Percentiles rank a stretch among this genome's conserved stretches.
These are phyloP conservation scores for Zygosaccharomyces rouxii DNA, from an alignment of 805 yeast genomes.

Conservation along the genomic window DNA sequence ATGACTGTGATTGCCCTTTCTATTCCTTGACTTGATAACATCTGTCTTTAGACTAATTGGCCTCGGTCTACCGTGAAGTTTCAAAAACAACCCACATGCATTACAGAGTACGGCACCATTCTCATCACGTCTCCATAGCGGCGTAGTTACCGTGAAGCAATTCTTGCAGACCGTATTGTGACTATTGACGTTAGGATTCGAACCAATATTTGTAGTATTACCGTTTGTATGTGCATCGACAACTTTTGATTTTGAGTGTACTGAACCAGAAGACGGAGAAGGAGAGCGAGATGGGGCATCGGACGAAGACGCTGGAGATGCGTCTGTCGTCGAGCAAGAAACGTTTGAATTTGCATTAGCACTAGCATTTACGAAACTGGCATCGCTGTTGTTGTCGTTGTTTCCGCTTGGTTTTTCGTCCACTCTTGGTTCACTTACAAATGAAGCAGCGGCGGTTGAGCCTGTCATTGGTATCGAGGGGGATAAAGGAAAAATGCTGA, in stretches of 20 bases:
- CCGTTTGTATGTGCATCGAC: not conserved
- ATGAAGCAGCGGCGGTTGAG: not conserved
- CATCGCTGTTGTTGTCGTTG: not conserved
- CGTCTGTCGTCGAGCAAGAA: conserved; percentile 1
- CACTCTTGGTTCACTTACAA: not conserved
- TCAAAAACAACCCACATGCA: conserved; percentile 87
- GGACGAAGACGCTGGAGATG: conserved; percentile 3
- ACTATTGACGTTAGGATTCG: not conserved
- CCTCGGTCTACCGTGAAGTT: conserved; percentile 87
- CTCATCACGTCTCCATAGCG: conserved; percentile 93
- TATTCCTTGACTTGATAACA: conserved; percentile 84
- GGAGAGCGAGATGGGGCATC: conserved; percentile 4
- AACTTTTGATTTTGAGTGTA: not conserved
- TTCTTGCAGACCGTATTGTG: conserved; percentile 69
- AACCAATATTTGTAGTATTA: not conserved
- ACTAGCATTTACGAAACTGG: not conserved
- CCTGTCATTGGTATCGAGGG: not conserved
- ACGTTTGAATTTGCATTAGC: not conserved
- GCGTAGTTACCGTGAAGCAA: conserved; percentile 90
- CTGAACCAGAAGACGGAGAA: not conserved
- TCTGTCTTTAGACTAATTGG: conserved; percentile 90
- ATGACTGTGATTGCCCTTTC: conserved; percentile 45
- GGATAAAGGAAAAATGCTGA: too few species aligned
- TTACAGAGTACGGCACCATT: conserved; percentile 86
- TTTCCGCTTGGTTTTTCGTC: not conserved